Conservation (phyloP, 2,329 filamentous ascomycete genomes). For the Colletotrichum musae region DNA sequence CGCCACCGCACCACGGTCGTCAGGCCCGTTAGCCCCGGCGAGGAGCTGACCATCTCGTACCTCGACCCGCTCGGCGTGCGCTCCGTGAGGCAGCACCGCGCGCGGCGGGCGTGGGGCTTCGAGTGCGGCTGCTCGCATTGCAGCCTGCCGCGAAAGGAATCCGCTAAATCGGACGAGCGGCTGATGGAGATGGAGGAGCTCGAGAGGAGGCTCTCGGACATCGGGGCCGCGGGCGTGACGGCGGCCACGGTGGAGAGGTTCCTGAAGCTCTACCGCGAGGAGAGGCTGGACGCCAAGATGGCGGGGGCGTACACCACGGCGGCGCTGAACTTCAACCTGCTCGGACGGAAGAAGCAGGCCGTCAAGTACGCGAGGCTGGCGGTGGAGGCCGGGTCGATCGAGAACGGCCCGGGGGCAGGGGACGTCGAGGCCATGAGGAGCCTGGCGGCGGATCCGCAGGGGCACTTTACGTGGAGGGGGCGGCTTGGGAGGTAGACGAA, state of each 20-base stretch:
- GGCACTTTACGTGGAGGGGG: conserved; percentile 41
- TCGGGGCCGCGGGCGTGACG: conserved; percentile 39
- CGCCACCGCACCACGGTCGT: conserved; percentile 56
- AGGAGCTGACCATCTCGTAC: conserved; percentile 61
- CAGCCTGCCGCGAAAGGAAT: conserved; percentile 44
- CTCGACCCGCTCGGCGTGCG: conserved; percentile 51
- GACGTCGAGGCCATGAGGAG: conserved; percentile 39
- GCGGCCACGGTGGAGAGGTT: conserved; percentile 55
- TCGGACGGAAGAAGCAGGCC: conserved; percentile 55
- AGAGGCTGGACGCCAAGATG: conserved; percentile 53
- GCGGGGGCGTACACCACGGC: conserved; percentile 55
- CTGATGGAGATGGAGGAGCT: conserved; percentile 50
- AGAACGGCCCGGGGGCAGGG: conserved; percentile 31
- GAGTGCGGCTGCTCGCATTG: conserved; percentile 57
- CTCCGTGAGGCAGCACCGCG: conserved; percentile 46
- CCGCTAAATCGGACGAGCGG: conserved; percentile 54
- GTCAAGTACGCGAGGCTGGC: conserved; percentile 55
- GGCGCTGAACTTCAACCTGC: conserved; percentile 56
- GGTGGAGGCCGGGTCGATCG: conserved; percentile 52
- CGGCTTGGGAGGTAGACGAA: conserved; percentile 13
- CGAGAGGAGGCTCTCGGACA: conserved; percentile 46
- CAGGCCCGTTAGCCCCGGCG: conserved; percentile 55
- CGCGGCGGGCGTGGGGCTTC: conserved; percentile 57
- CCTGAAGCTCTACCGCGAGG: conserved; percentile 55
- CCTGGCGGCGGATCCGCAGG: conserved; percentile 37